Evolutionary conservation across 2,329 filamentous ascomycete genomes (phyloP), one percentile per base, ranked within the genome.

Genomic region (Cercospora sesami): DNA sequence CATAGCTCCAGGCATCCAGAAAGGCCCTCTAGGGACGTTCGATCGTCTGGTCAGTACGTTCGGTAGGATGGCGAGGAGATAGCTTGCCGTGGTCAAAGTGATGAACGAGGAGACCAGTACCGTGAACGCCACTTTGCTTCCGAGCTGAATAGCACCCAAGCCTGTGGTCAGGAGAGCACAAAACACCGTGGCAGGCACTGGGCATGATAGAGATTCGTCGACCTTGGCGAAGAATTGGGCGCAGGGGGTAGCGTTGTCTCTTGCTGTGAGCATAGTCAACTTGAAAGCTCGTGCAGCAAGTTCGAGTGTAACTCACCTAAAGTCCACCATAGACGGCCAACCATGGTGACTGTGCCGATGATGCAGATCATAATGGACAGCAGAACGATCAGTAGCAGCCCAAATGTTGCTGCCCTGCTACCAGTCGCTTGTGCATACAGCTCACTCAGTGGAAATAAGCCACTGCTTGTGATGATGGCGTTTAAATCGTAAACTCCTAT

Each of bases 191-290:
- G 87, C 82, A 65, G 85, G 84, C 67, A 89, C 80, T 0, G 87
- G 87, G 73, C 87, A 89, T 64, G 86, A 86, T 65, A 87, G 83
- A 1, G 71, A 78, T 69, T 82, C 80, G 75, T 85, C 83, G 71
- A 90, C 86, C 18, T 74, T 77, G n/a, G 83, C 80, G 67, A 89
- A 85, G 77, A 86, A 79, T 10, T 73, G 65, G 1, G 83, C 81
- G 73, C 88, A 85, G 0, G 87, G 87, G 2, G 87, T 87, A 2
- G 87, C 87, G 45, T 85, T 84, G 75, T 90, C 87, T 33, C 87
- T 84, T 42, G 87, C 53, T 58, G 26, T 30, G 28, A 9, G 14
- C 14, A 26, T 3, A 8, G 3, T 58, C 8, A 31, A 26, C 10
- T 51, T 1, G n/a, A 51, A 23, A 10, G 45, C 18, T 23, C 21